Percentiles rank a stretch among this genome's conserved stretches.
Evolutionary conservation across 2,329 filamentous ascomycete species (phyloP).

Genomic region (Huntiella savannae): DNA sequence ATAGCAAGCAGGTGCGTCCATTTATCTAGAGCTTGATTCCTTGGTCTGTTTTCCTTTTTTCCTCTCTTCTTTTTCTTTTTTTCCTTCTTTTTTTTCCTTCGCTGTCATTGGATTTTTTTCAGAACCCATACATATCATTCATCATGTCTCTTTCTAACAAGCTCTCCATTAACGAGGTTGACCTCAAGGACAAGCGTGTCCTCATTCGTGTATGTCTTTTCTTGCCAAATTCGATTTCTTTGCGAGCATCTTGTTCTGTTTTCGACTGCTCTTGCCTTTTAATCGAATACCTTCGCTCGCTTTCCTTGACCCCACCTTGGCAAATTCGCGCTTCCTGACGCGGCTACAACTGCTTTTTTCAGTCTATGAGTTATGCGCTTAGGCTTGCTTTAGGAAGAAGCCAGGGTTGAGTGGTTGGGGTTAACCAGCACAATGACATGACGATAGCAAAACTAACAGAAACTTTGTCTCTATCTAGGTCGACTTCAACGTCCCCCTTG

Average conservation of each 20-base stretch:
- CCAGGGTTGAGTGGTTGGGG: not conserved
- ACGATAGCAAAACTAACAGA: not conserved
- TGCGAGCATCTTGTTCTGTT: not conserved
- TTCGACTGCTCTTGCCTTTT: not conserved
- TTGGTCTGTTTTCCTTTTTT: not conserved
- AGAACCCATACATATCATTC: constrained; percentile 15
- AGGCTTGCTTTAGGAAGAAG: not conserved
- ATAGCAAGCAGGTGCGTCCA: no score
- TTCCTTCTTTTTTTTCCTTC: not conserved
- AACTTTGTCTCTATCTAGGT: constrained; percentile 42
- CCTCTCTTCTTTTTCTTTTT: not conserved
- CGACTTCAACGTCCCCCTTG: constrained; percentile 98
- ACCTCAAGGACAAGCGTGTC: constrained; percentile 96
- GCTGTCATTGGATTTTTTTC: not conserved
- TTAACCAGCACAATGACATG: not conserved
- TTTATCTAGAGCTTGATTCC: no score
- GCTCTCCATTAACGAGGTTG: constrained; percentile 87
- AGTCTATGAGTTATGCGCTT: not conserved
- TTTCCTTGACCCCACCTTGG: not conserved
- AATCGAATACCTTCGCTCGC: not conserved
- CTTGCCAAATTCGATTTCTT: not conserved
- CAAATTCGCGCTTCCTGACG: not conserved
- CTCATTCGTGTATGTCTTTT: constrained; percentile 60
- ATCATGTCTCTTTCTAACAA: constrained; percentile 97
- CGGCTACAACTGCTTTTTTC: not conserved